phyloP scores from a whole-genome alignment of 2,329 filamentous ascomycete genomes.

The Penicillium psychrosexuale region DNA sequence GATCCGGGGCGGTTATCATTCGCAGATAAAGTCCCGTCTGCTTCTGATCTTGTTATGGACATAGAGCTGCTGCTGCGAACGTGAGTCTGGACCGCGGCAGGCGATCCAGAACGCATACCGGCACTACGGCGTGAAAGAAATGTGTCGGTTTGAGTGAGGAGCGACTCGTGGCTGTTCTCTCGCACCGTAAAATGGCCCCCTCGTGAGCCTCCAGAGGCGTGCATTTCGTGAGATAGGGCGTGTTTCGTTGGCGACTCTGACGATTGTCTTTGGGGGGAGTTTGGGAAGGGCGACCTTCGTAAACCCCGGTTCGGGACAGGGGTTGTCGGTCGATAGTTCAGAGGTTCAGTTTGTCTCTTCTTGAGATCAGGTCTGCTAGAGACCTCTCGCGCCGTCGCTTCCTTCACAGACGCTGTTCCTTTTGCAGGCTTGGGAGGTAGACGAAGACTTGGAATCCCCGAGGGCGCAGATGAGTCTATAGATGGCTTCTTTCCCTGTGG shows the following conservation, averaged over 20 bases:
- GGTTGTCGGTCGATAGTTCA: conserved; percentile 13
- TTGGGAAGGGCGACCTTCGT: conserved; percentile 28
- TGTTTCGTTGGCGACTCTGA: conserved; percentile 23
- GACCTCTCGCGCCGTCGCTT: conserved; percentile 12
- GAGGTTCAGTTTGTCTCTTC: conserved; percentile 12
- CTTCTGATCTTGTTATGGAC: conserved; percentile 43
- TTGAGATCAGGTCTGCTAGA: conserved; percentile 7
- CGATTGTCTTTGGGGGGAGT: conserved; percentile 20
- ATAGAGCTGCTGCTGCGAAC: conserved; percentile 44
- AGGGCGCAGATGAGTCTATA: conserved; percentile 14
- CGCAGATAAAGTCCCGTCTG: conserved; percentile 35
- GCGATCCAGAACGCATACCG: conserved; percentile 39
- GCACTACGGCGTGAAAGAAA: conserved; percentile 41
- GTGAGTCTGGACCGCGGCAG: conserved; percentile 39
- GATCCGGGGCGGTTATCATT: conserved; percentile 32
- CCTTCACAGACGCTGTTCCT: conserved; percentile 17
- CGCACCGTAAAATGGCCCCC: conserved; percentile 36
- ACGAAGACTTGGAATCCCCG: not conserved
- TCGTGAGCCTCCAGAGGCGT: conserved; percentile 18
- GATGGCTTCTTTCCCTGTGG: conserved; percentile 14
- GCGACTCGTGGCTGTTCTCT: conserved; percentile 41
- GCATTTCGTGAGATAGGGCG: conserved; percentile 14
- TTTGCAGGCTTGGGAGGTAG: conserved; percentile 19
- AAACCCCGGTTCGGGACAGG: conserved; percentile 30
- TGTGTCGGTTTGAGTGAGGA: conserved; percentile 42